Conservation (phyloP, 1,284 basidiomycete genomes). For the Volvariella volvacea region DNA sequence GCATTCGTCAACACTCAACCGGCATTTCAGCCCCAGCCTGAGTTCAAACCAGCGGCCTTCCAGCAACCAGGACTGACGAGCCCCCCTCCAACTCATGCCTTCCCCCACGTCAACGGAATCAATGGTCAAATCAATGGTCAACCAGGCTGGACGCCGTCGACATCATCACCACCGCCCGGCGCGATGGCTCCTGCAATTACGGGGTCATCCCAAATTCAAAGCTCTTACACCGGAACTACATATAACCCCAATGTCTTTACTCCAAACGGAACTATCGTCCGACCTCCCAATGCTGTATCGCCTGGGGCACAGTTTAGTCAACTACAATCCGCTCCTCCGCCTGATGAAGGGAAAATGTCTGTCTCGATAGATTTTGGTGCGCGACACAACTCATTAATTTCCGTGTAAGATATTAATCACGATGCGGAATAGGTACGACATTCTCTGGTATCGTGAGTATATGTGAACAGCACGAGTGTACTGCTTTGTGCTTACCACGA, state of each 20-base stretch:
- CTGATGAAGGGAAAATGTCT: conserved; percentile 62
- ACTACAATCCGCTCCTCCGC: conserved; percentile 13
- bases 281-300: conserved; percentile 2
- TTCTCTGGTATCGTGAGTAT: conserved; percentile 73
- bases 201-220: neutral
- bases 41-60: conserved; percentile 19
- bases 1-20: conserved; percentile 50
- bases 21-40: conserved; percentile 27
- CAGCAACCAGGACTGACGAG: conserved; percentile 29
- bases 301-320: conserved; percentile 7
- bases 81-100: conserved; percentile 34
- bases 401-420: conserved; percentile 4
- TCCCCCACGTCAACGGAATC: conserved; percentile 9
- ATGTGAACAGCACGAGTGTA: neutral
- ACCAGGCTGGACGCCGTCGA: conserved; percentile 24
- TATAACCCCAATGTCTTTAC: conserved; percentile 16
- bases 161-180: conserved; percentile 21
- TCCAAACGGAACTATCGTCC: conserved; percentile 14
- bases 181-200: conserved; percentile 5
- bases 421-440: conserved; percentile 53
- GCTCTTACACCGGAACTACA: conserved; percentile 14
- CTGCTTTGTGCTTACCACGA: neutral
- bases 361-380: conserved; percentile 76
- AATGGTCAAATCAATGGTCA: conserved; percentile 9
- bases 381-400: conserved; percentile 12